Evolutionary conservation across 2,329 filamentous ascomycete species (phyloP), one percentile per base, ranked within the genome.

Genomic region (Cytospora piceae): DNA sequence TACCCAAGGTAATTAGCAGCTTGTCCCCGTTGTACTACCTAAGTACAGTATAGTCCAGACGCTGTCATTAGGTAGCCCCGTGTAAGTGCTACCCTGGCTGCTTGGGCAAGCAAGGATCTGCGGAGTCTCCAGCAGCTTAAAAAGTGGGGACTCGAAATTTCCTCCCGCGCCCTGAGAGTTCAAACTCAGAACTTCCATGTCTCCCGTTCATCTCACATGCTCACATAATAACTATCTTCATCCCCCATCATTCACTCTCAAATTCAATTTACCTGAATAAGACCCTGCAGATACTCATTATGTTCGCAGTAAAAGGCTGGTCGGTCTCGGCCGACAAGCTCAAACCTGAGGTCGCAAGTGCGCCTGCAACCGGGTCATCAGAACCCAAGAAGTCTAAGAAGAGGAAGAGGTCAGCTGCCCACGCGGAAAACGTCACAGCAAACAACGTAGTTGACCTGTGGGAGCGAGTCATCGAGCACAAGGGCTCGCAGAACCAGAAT

Each of bases 281-380:
- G 66, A 54, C 8, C 29, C 32, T 0, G 32, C 29, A 39, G 49
- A 24, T 29, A 63, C 27, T 56, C 64, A 56, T 29, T 24, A 94
- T 98, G 94, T 98, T 98, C 77, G 90, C 93, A 12, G 94, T 98
- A 34, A 91, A 92, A 73, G 95, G 95, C 71, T 97, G 94, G 94
- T 92, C 92, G 49, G 83, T 97, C 42, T 87, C 92, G 64, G 85
- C 89, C 68, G 86, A 88, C 70, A 81, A 80, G 61, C 85, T 96
- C 69, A 93, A 92, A 77, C 78, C 87, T 34, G 92, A 97, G 78
- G 84, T 81, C 68, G 73, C 68, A 73, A 74, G 65, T 69, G 68
- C 76, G 58, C 70, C 75, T 11, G 73, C 72, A 56, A 72, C 72
- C 37, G 75, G 74, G 29, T 71, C 73, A 27, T 72, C 77, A 2